These are phyloP conservation scores for Saccharomyces kudriavzevii DNA, from an alignment of 805 yeast species.

Conservation along the genomic window DNA sequence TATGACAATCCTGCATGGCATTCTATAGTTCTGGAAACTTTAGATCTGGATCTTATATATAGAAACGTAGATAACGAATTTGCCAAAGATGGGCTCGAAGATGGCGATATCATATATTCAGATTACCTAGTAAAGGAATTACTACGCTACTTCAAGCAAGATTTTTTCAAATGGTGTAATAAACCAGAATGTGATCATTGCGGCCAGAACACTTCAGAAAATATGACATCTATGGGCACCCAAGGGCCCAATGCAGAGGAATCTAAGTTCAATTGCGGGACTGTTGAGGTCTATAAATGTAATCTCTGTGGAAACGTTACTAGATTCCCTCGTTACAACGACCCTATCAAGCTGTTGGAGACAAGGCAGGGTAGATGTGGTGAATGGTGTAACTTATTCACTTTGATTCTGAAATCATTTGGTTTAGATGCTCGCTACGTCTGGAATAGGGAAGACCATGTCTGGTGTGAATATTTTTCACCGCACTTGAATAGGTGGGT, in stretches of 20 bases:
- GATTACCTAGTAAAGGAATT: conserved; percentile 54
- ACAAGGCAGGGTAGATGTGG: conserved; percentile 81
- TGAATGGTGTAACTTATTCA: conserved; percentile 87
- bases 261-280: conserved; percentile 39
- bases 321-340: conserved; percentile 72
- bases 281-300: conserved; percentile 62
- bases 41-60: conserved; percentile 55
- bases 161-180: conserved; percentile 79
- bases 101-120: conserved; percentile 31
- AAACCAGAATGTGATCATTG: conserved; percentile 55
- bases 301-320: conserved; percentile 37
- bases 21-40: conserved; percentile 51
- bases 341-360: conserved; percentile 51
- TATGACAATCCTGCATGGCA: conserved; percentile 40
- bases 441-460: conserved; percentile 91
- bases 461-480: conserved; percentile 89
- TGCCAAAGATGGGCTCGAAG: neutral
- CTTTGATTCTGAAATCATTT: conserved; percentile 58
- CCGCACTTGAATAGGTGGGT: conserved; percentile 58
- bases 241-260: conserved; percentile 41
- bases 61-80: conserved; percentile 45
- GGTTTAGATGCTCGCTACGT: conserved; percentile 61
- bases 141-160: conserved; percentile 63
- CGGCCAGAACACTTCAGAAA: conserved; percentile 31
- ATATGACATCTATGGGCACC: conserved; percentile 33